These are phyloP conservation scores for Wickerhamomyces bovis DNA, from an alignment of 805 yeast species.

Conservation along the genomic window DNA sequence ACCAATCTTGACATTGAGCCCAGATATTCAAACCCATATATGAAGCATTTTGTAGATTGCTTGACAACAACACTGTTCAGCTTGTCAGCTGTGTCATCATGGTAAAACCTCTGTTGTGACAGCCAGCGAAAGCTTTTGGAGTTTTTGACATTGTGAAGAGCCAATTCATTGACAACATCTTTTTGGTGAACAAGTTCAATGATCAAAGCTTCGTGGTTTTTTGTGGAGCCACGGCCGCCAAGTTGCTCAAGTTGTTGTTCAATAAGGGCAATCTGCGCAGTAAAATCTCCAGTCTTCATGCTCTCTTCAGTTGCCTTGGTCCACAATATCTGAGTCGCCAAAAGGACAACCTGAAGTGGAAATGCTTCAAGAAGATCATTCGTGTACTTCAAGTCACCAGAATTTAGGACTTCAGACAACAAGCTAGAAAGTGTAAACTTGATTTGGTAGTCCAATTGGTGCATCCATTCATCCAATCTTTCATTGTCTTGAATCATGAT, in stretches of 20 bases:
- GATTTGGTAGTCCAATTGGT: slow-evolving; percentile 48
- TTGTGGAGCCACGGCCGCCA: slow-evolving; percentile 36
- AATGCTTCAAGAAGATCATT: slow-evolving; percentile 30
- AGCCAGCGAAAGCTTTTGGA: slow-evolving; percentile 38
- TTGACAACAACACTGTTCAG: slow-evolving; percentile 35
- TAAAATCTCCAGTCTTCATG: slow-evolving; percentile 9
- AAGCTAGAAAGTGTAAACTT: slow-evolving; percentile 39
- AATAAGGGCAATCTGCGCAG: slow-evolving; percentile 19
- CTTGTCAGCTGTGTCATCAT: slow-evolving; percentile 18
- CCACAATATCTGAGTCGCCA: slow-evolving; percentile 55
- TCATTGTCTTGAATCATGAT: slow-evolving; percentile 38
- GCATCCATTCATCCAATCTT: slow-evolving; percentile 57
- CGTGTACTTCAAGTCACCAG: slow-evolving; percentile 16
- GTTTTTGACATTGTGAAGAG: slow-evolving; percentile 7
- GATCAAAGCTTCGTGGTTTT: slow-evolving; percentile 52
- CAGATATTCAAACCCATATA: slow-evolving; percentile 77
- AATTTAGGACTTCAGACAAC: slow-evolving; percentile 27
- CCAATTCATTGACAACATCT: slow-evolving; percentile 29
- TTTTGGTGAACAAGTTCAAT: slow-evolving; percentile 62
- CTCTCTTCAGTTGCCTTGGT: slow-evolving; percentile 36
- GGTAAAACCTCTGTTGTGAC: slow-evolving; percentile 43
- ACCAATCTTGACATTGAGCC: slow-evolving; percentile 74
- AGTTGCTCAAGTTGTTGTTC: not conserved
- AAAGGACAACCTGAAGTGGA: slow-evolving; percentile 52
- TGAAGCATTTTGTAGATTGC: slow-evolving; percentile 46